Evolutionary conservation across 768 basidiomycete genomes (phyloP).

Genomic region (Terana coerulea): DNA sequence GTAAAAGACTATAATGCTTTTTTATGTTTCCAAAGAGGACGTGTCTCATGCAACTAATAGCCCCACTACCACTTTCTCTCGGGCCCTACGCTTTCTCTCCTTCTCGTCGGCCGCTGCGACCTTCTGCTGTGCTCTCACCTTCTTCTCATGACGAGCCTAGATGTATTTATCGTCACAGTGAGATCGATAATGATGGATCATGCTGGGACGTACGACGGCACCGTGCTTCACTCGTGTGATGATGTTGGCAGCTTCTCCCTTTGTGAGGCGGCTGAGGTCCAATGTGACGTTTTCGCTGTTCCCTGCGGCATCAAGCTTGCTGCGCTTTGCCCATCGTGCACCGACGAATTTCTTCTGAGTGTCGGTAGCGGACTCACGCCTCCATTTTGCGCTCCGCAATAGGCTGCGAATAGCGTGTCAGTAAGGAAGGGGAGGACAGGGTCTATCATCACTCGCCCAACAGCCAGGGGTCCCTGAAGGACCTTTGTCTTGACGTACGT

Average conservation of each 20-base stretch:
- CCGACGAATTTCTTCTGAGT: slow-evolving; percentile 53
- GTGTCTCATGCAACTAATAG: slow-evolving; percentile 33
- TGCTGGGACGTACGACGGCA: slow-evolving; percentile 46
- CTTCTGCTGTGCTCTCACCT: slow-evolving; percentile 38
- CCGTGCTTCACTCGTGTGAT: slow-evolving; percentile 78
- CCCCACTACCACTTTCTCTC: slow-evolving; percentile 61
- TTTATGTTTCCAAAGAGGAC: not conserved
- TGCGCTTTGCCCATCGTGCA: slow-evolving; percentile 42
- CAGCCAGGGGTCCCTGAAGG: slow-evolving; percentile 41
- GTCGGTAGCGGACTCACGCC: slow-evolving; percentile 55
- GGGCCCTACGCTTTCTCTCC: slow-evolving; percentile 47
- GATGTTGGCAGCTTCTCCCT: slow-evolving; percentile 77
- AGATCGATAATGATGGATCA: not conserved
- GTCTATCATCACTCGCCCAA: slow-evolving; percentile 41
- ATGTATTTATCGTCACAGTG: not conserved
- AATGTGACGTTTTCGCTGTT: slow-evolving; percentile 21
- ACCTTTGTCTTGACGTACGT: slow-evolving; percentile 58
- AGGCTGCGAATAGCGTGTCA: slow-evolving; percentile 40
- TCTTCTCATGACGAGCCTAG: slow-evolving; percentile 57
- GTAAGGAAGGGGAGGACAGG: not conserved
- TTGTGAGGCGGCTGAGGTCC: slow-evolving; percentile 50
- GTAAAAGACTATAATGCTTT: no score
- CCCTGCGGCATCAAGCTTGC: slow-evolving; percentile 15
- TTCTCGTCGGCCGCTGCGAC: slow-evolving; percentile 34
- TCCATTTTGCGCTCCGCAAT: slow-evolving; percentile 63